Base-by-base conservation (phyloP, 31 red algal species). In the Odonthalia washingtoniensis region DNA sequence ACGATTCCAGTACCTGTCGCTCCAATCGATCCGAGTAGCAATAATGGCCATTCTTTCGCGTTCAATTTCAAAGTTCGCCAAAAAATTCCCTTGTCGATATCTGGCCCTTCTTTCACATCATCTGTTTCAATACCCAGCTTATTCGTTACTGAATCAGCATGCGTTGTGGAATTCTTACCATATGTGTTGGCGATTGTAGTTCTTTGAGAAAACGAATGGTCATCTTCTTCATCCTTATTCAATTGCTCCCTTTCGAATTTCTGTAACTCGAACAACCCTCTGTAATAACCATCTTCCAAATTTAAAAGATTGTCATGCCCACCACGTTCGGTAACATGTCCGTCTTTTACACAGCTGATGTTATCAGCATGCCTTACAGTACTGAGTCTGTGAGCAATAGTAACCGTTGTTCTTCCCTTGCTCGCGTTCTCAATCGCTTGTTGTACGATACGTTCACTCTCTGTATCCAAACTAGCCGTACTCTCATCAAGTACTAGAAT, bases 351-450 rank as follows among this genome's bases (percentile, higher is more conserved):
- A 28, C 90, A 93, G 5, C 91, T 88, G 65, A 99, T 99, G 41
- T 83, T 87, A 53, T 96, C 95, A 3, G 97, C 92, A 57, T 99
- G 85, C 49, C 81, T 36, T 16, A 99, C 83, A 2, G 97, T 99
- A 61, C 89, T 93, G 45, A 99, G 85, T 16, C 97, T 90, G 80
- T 99, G 97, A 30, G 97, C 97, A 81, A 99, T 95, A 34, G 94
- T 89, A 24, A 99, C 77, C 2, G 93, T 95, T 24, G 97, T 99
- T 34, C 97, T 73, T 42, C 95, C 95, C 14, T 60, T 75, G 0
- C 87, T 45, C 57, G 94, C 90, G 26, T 92, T 86, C 37, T 93
- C 86, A 3, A 99, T 46, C 5, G 92, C 91, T 42, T 84, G 88
- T 53, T 95, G 93, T 40, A 99, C 94, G 42, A 91, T 76, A 39